phyloP scores from a whole-genome alignment of 2,329 filamentous ascomycete genomes.

The Eurotiales sp. region DNA sequence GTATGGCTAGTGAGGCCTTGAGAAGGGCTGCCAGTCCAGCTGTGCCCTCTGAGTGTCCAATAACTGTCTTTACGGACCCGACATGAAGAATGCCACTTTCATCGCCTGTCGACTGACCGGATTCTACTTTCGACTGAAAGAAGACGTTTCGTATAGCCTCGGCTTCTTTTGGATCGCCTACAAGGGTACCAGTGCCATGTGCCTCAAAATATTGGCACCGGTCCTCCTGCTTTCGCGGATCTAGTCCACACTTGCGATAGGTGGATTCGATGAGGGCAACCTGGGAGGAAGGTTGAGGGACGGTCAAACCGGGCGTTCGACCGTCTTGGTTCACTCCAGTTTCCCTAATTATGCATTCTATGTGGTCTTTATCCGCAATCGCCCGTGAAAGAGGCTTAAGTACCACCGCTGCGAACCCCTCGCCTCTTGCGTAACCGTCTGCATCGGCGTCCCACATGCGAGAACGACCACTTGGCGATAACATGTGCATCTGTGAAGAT shows the following conservation, averaged over 20 bases:
- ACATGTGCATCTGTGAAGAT: slow-evolving; percentile 34
- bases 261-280: slow-evolving; percentile 31
- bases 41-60: slow-evolving; percentile 32
- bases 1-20: slow-evolving; percentile 30
- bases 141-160: slow-evolving; percentile 12
- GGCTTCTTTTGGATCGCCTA: slow-evolving; percentile 22
- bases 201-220: slow-evolving; percentile 33
- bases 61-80: slow-evolving; percentile 29
- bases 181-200: slow-evolving; percentile 36
- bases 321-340: slow-evolving; percentile 31
- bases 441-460: slow-evolving; percentile 45
- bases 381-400: slow-evolving; percentile 50
- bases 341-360: slow-evolving; percentile 34
- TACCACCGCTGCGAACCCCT: slow-evolving; percentile 48
- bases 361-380: slow-evolving; percentile 40
- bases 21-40: slow-evolving; percentile 25
- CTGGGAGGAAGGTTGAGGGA: slow-evolving; percentile 32
- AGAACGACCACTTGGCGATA: slow-evolving; percentile 54
- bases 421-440: slow-evolving; percentile 50
- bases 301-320: slow-evolving; percentile 24
- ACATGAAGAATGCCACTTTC: slow-evolving; percentile 15
- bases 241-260: slow-evolving; percentile 34
- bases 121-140: not conserved
- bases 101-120: not conserved
- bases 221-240: slow-evolving; percentile 17